Conservation (phyloP, 2,329 filamentous ascomycete genomes). For the Stagonosporopsis cucurbitacearum region DNA sequence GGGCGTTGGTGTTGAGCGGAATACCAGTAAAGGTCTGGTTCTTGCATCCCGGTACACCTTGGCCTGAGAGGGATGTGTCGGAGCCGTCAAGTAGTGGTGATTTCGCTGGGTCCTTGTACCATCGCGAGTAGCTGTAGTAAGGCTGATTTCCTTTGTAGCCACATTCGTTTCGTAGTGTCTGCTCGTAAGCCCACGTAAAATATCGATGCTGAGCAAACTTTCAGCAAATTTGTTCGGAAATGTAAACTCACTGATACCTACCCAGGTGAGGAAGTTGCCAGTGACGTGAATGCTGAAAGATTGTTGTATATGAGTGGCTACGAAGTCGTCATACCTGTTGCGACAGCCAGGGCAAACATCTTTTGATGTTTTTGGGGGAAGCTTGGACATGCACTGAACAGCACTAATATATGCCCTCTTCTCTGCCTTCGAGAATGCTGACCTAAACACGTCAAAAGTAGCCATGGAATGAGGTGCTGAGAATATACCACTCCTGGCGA, state of each 20-base stretch:
- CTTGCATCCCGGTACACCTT: slow-evolving; percentile 49
- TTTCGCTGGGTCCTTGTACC: slow-evolving; percentile 53
- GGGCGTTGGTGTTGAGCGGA: slow-evolving; percentile 32
- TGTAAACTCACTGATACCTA: slow-evolving; percentile 24
- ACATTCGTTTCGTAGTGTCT: slow-evolving; percentile 52
- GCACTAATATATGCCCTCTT: slow-evolving; percentile 48
- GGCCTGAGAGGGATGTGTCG: slow-evolving; percentile 56
- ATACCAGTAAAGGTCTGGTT: slow-evolving; percentile 24
- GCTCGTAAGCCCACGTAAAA: slow-evolving; percentile 43
- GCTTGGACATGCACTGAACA: slow-evolving; percentile 41
- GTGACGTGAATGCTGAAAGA: slow-evolving; percentile 44
- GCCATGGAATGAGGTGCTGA: too few species aligned
- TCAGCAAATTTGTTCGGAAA: background rate
- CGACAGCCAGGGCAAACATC: slow-evolving; percentile 41
- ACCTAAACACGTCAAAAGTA: slow-evolving; percentile 4
- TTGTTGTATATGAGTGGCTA: slow-evolving; percentile 47
- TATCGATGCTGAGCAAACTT: background rate
- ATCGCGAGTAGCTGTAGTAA: slow-evolving; percentile 62
- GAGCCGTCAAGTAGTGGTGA: slow-evolving; percentile 65
- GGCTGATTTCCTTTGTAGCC: slow-evolving; percentile 54
- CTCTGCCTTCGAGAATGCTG: slow-evolving; percentile 20
- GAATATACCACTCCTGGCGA: slow-evolving; percentile 53
- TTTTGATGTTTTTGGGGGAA: slow-evolving; percentile 31
- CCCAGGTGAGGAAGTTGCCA: slow-evolving; percentile 49
- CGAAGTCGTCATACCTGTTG: slow-evolving; percentile 47